A percentile compares a stretch with the other conserved stretches of the same genome.
Evolutionary conservation across 2,329 filamentous ascomycete species (phyloP).

Genomic region (Coleophoma crateriformis): DNA sequence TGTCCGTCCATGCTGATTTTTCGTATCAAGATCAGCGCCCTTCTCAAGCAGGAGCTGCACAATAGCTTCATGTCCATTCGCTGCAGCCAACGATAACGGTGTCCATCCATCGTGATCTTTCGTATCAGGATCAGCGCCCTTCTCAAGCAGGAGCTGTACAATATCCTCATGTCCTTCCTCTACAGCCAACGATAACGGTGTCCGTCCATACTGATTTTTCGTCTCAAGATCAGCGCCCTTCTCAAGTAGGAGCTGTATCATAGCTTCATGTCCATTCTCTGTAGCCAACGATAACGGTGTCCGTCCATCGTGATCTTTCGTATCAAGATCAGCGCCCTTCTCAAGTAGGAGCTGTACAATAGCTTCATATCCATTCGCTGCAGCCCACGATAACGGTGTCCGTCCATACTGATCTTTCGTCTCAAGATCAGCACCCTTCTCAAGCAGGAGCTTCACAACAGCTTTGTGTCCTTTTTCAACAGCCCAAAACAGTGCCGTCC

Average conservation of each 20-base stretch:
- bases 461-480: neutral
- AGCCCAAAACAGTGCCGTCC: no score
- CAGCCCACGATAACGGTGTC: conserved; percentile 1
- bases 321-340: neutral
- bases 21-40: conserved; percentile 1
- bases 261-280: neutral
- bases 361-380: neutral
- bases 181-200: conserved; percentile 1
- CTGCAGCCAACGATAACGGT: conserved; percentile 6
- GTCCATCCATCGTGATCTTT: no score
- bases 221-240: conserved; percentile 2
- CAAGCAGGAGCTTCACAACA: conserved; percentile 17
- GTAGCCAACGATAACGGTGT: conserved; percentile 9
- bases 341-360: conserved; percentile 2
- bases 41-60: conserved; percentile 9
- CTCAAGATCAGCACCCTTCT: conserved; percentile 13
- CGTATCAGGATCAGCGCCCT: neutral
- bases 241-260: conserved; percentile 10
- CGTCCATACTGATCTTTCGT: conserved; percentile 4
- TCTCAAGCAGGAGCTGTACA: conserved; percentile 3
- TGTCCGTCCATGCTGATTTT: neutral
- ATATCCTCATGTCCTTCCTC: neutral
- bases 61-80: conserved; percentile 1
- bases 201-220: neutral
- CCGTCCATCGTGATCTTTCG: no score